phyloP scores from a whole-genome alignment of 768 basidiomycete genomes.

The Collybia sordida region DNA sequence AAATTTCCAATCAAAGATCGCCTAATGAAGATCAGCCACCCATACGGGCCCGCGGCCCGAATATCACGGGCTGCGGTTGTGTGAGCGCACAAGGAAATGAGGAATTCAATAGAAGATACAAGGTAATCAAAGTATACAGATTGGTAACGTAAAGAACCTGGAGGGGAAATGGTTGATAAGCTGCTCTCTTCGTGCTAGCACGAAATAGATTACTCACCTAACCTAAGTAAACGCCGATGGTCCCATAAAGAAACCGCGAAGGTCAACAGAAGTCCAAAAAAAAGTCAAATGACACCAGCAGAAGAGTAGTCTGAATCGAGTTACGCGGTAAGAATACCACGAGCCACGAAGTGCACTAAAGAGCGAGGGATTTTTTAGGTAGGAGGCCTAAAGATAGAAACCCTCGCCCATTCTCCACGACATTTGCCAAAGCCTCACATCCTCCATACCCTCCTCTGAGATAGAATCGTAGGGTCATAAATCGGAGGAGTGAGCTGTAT shows the following conservation, averaged over 20 bases:
- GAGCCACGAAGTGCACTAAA: conserved; percentile 58
- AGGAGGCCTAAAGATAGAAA: conserved; percentile 14
- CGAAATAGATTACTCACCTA: background rate
- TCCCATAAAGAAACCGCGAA: conserved; percentile 3
- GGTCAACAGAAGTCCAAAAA: conserved; percentile 17
- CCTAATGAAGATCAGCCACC: too few species aligned
- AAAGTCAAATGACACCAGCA: conserved; percentile 34
- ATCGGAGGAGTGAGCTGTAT: conserved; percentile 25
- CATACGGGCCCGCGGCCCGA: too few species aligned
- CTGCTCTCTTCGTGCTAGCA: too few species aligned
- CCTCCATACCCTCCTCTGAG: conserved; percentile 25
- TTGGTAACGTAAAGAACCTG: too few species aligned
- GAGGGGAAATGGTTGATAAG: too few species aligned
- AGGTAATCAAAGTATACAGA: too few species aligned
- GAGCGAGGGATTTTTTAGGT: conserved; percentile 21
- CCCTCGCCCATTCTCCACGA: conserved; percentile 43
- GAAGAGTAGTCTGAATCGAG: conserved; percentile 66
- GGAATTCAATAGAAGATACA: too few species aligned
- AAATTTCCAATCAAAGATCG: too few species aligned
- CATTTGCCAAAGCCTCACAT: conserved; percentile 37
- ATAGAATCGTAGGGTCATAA: conserved; percentile 37
- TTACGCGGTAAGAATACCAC: conserved; percentile 33
- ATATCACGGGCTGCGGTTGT: too few species aligned
- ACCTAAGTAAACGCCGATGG: background rate
- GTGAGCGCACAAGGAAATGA: too few species aligned